Conservation (phyloP, 2,329 filamentous ascomycete species). For the Exophiala bonariae region DNA sequence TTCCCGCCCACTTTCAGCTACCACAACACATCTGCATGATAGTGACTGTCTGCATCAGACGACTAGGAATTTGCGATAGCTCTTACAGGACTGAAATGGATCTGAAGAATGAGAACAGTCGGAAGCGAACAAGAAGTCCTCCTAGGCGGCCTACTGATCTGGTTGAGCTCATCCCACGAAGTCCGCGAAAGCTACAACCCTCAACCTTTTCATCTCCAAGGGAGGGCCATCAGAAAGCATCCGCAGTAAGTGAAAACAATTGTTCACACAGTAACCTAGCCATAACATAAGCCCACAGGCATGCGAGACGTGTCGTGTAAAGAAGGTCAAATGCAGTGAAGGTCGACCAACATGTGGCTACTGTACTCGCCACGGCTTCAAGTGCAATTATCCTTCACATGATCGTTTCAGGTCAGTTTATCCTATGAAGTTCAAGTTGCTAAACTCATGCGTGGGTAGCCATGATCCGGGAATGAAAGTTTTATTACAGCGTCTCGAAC, state of each 20-base stretch:
- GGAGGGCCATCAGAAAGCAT: background rate
- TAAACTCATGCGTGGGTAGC: too few relatives aligned
- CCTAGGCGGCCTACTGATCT: background rate
- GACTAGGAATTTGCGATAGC: too few relatives aligned
- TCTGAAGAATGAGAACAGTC: too few relatives aligned
- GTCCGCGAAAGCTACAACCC: background rate
- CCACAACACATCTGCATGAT: too few relatives aligned
- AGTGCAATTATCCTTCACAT: constrained; percentile 4
- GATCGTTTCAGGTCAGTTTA: too few relatives aligned
- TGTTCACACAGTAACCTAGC: too few relatives aligned
- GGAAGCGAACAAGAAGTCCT: background rate
- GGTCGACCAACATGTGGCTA: constrained; percentile 2
- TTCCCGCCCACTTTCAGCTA: too few relatives aligned
- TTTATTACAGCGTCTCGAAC: background rate
- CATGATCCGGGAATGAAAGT: background rate
- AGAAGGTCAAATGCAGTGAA: constrained; percentile 8
- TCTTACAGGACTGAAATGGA: too few relatives aligned
- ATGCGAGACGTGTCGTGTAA: constrained; percentile 4
- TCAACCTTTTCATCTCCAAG: background rate
- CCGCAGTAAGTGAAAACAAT: background rate
- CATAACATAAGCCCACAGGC: background rate
- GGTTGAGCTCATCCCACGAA: background rate
- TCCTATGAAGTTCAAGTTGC: too few relatives aligned
- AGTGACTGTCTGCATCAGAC: too few relatives aligned
- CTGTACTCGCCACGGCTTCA: constrained; percentile 6